Percentiles rank a stretch among this genome's conserved stretches.
These are phyloP conservation scores for Xylariaceae sp. DNA, from an alignment of 2,329 filamentous ascomycete species.

Conservation along the genomic window DNA sequence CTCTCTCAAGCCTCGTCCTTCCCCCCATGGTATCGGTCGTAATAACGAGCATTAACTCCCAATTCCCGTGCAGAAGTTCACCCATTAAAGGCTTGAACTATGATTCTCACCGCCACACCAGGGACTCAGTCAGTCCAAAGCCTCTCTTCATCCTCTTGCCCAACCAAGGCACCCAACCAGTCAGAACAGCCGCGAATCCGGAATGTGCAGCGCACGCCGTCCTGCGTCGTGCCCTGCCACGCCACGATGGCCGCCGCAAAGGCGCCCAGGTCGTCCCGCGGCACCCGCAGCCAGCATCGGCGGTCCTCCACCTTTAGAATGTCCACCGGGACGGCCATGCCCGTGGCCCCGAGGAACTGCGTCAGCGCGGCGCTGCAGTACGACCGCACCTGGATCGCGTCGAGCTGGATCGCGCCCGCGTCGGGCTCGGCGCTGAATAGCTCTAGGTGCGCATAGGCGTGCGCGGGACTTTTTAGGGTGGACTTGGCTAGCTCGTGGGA, in stretches of 20 bases:
- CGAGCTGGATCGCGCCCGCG: slow-evolving; percentile 40
- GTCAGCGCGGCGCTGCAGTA: slow-evolving; percentile 61
- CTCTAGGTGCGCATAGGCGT: slow-evolving; percentile 55
- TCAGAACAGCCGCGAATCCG: slow-evolving; percentile 56
- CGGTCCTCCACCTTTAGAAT: slow-evolving; percentile 57
- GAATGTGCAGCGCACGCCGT: slow-evolving; percentile 47
- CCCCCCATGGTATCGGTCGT: background rate
- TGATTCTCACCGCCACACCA: background rate
- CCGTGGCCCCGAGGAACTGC: slow-evolving; percentile 67
- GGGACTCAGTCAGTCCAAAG: slow-evolving; percentile 48
- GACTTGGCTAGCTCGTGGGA: slow-evolving; percentile 48
- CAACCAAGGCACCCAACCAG: slow-evolving; percentile 59
- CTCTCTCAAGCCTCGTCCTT: background rate
- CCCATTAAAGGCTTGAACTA: background rate
- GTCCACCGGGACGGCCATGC: slow-evolving; percentile 64
- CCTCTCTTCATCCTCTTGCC: slow-evolving; percentile 43
- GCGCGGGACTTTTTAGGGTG: slow-evolving; percentile 50
- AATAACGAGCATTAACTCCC: background rate
- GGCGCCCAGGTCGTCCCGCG: slow-evolving; percentile 54
- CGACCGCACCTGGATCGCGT: slow-evolving; percentile 58
- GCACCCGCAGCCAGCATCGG: slow-evolving; percentile 62
- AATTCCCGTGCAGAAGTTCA: background rate
- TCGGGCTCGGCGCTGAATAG: slow-evolving; percentile 36
- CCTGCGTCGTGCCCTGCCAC: slow-evolving; percentile 50
- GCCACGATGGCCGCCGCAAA: slow-evolving; percentile 63